Percentiles rank a stretch among this genome's conserved stretches.
phyloP scores from a whole-genome alignment of 1,284 basidiomycete genomes.

The Ustilago crameri region DNA sequence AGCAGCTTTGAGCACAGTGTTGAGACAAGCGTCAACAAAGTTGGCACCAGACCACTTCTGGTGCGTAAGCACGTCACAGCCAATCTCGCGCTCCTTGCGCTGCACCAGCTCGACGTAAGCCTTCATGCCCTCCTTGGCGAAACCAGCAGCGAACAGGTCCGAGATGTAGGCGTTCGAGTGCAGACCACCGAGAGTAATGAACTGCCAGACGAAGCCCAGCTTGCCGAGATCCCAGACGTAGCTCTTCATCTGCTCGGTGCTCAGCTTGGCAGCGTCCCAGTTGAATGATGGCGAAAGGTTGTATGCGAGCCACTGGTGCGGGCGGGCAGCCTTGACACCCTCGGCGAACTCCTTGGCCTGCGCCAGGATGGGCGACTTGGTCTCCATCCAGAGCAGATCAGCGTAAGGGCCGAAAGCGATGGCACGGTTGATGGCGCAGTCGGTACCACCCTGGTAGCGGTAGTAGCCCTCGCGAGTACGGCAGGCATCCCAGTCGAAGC shows the following conservation, averaged over 20 bases:
- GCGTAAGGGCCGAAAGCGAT: constrained; percentile 93
- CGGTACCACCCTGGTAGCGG: constrained; percentile 95
- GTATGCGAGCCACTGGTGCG: constrained; percentile 68
- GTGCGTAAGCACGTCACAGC: constrained; percentile 69
- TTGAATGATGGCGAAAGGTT: constrained; percentile 69
- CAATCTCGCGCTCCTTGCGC: constrained; percentile 71
- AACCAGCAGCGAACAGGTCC: constrained; percentile 88
- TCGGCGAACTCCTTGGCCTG: constrained; percentile 92
- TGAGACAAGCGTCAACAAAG: constrained; percentile 88
- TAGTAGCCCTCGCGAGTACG: constrained; percentile 95
- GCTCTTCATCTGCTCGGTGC: constrained; percentile 83
- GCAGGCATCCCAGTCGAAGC: constrained; percentile 94
- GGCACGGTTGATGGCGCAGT: constrained; percentile 91
- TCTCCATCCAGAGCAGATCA: constrained; percentile 81
- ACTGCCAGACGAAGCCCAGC: constrained; percentile 97
- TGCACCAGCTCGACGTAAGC: constrained; percentile 73
- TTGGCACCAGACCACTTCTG: constrained; percentile 91
- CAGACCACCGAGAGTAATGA: constrained; percentile 94
- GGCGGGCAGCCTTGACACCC: constrained; percentile 61
- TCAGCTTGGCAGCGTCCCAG: constrained; percentile 76
- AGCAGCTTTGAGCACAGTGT: constrained; percentile 92
- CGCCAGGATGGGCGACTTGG: constrained; percentile 91
- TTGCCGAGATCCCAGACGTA: constrained; percentile 94
- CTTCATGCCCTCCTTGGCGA: constrained; percentile 80
- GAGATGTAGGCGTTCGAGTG: constrained; percentile 98